Base-by-base conservation (phyloP, 2,329 filamentous ascomycete genomes). In the Proliferodiscus dingleyae region DNA sequence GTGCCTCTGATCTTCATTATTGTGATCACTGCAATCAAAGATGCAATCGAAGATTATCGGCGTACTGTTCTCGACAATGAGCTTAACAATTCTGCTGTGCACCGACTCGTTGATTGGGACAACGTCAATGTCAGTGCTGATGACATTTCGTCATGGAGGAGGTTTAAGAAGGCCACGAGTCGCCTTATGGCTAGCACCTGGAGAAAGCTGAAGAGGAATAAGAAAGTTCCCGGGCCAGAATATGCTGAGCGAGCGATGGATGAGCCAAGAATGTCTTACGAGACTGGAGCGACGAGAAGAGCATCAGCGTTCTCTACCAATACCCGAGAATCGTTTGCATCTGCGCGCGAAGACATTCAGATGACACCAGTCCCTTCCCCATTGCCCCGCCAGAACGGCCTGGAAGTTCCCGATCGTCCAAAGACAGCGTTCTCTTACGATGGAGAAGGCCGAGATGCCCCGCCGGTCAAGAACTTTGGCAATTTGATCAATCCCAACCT, bases 351-450 rank as follows among this genome's bases (percentile, higher is more conserved):
- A 47, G 87, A 86, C 21, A 95, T 98, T 43, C 89, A 91, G 61
- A 95, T 98, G 90, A 97, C 90, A 0, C 90, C 91, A 1, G 90
- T 98, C 15, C 83, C 86, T 2, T 96, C 90, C 2, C 89, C 89
- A 4, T 71, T 81, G 1, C 83, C 83, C 2, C 61, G 69, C 62
- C 65, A 26, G 58, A 54, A 59, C 40, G 61, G 61, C 2, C 39
- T 59, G 13, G 40, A 54, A 34, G 34, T 59, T 19, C 60, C 57
- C 3, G 62, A 34, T 57, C 67, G 42, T 59, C 68, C 19, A 58
- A 64, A 47, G 53, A 66, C 56, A 10, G 58, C 58, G 6, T 59
- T 61, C 41, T 66, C 67, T 2, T 64, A 66, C 33, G 64, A 70
- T 73, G 44, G 66, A 66, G 39, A 68, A 66, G 53, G 45, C 13